These are phyloP conservation scores for Ustilago loliicola DNA, from an alignment of 1,284 basidiomycete genomes.

Conservation along the genomic window DNA sequence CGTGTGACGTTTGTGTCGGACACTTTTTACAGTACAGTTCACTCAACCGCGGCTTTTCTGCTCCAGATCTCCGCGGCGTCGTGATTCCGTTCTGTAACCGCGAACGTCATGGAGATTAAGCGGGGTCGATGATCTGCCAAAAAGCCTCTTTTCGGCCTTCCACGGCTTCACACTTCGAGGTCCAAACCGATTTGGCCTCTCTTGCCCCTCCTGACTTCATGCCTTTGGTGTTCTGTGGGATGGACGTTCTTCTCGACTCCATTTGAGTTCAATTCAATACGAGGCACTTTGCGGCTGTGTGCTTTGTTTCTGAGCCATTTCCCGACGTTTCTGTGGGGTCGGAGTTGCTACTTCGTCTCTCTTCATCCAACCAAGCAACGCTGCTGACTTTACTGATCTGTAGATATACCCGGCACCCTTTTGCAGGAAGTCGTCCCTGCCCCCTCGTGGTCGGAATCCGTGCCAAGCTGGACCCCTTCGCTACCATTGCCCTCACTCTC, in stretches of 20 bases:
- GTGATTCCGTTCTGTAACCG: background rate
- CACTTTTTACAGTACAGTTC: background rate
- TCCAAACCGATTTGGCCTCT: no score
- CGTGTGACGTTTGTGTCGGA: conserved; percentile 11
- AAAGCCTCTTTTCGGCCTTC: background rate
- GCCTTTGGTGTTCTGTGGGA: no score
- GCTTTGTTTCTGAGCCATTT: background rate
- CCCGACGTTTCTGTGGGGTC: background rate
- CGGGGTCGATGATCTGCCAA: background rate
- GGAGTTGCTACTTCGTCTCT: background rate
- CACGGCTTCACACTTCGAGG: background rate
- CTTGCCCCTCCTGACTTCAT: no score
- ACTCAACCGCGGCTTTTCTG: conserved; percentile 7
- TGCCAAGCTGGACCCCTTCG: background rate
- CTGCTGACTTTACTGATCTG: background rate
- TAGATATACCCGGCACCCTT: background rate
- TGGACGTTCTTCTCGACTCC: background rate
- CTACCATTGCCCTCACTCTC: background rate
- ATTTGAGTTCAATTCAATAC: background rate
- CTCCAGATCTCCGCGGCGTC: conserved; percentile 14
- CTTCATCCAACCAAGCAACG: background rate
- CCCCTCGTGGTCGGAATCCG: background rate
- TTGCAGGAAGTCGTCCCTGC: background rate
- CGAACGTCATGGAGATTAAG: background rate
- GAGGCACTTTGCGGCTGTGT: conserved; percentile 4